Evolutionary conservation across 208 protist genomes (phyloP).

Genomic region (Trichomonas gallinae): DNA sequence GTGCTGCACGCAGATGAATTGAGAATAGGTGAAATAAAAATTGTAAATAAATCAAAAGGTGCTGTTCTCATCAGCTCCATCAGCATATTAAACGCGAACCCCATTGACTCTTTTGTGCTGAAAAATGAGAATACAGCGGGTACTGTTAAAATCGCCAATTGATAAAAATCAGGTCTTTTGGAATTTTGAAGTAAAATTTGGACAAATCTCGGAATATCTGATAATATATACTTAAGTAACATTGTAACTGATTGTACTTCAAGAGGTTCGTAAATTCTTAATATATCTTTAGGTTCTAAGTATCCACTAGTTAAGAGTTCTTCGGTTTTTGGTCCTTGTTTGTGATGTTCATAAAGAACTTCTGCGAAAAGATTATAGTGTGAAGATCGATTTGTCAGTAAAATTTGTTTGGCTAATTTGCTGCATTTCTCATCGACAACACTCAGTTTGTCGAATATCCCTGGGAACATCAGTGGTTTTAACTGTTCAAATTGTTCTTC

Average conservation of each 20-base stretch:
- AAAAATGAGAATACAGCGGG: not conserved
- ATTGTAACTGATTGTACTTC: not conserved
- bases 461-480: not conserved
- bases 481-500: not conserved
- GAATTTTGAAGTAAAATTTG: not conserved
- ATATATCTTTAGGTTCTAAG: not conserved
- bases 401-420: not conserved
- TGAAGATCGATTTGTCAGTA: not conserved
- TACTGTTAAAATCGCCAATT: not conserved
- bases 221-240: not conserved
- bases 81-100: not conserved
- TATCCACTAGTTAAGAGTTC: not conserved
- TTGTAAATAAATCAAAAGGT: not conserved
- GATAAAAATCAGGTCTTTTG: not conserved
- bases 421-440: not conserved
- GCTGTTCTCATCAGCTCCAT: not conserved
- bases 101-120: not conserved
- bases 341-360: not conserved
- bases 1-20: not conserved
- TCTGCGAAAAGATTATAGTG: not conserved
- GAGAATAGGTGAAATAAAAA: not conserved
- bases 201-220: not conserved
- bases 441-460: not conserved
- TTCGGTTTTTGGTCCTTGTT: not conserved
- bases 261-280: not conserved